These are phyloP conservation scores for Blastobotrys peoriensis DNA, from an alignment of 805 yeast species.

Conservation along the genomic window DNA sequence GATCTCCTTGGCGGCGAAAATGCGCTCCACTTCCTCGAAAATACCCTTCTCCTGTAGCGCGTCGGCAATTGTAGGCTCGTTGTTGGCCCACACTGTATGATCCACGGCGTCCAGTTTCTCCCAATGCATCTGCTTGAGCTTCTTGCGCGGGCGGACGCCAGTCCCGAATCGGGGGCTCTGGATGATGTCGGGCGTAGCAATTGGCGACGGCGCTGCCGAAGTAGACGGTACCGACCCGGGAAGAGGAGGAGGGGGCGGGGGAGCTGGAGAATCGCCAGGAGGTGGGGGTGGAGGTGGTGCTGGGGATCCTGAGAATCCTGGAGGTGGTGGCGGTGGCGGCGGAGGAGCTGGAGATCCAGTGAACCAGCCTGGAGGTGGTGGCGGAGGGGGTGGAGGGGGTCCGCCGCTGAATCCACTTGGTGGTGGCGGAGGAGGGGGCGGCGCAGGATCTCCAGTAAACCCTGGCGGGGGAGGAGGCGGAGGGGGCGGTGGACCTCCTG, in stretches of 20 bases:
- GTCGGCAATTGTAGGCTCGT: constrained; percentile 43
- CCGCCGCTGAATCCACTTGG: constrained; percentile 7
- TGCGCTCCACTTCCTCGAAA: constrained; percentile 73
- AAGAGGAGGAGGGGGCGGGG: constrained; percentile 26
- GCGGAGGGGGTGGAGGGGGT: constrained; percentile 30
- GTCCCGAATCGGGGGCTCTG: constrained; percentile 13
- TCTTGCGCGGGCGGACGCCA: constrained; percentile 53
- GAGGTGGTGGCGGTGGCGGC: constrained; percentile 20
- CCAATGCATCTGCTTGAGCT: constrained; percentile 95
- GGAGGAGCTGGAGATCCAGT: constrained; percentile 29
- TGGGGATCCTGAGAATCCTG: constrained; percentile 21
- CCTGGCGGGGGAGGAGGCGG: constrained; percentile 21
- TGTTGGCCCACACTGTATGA: constrained; percentile 72
- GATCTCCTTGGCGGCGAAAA: constrained; percentile 76
- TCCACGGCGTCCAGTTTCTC: constrained; percentile 81
- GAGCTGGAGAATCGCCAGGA: constrained; percentile 14
- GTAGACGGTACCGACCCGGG: constrained; percentile 27
- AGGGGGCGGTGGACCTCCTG: constrained; percentile 26
- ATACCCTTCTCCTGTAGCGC: constrained; percentile 71
- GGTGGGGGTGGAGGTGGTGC: constrained; percentile 29
- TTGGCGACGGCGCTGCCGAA: constrained; percentile 19
- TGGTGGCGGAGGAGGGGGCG: constrained; percentile 30
- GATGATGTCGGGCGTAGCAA: constrained; percentile 18
- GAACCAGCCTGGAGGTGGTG: constrained; percentile 17
- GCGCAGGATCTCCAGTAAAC: constrained; percentile 21